These are phyloP conservation scores for Withania somnifera DNA, from an alignment of 305 asterid species.

Conservation along the genomic window DNA sequence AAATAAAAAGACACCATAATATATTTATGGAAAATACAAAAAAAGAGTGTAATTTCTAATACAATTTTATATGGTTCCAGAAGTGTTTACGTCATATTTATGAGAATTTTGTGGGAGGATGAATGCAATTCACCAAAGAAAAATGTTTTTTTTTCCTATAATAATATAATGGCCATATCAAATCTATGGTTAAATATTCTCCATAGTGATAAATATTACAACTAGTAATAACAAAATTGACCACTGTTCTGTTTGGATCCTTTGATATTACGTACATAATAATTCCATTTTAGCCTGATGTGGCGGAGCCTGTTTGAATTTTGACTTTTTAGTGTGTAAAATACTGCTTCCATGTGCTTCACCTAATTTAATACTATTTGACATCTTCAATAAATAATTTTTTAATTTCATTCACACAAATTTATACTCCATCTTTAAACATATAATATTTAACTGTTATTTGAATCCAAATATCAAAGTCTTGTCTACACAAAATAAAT, in stretches of 20 bases:
- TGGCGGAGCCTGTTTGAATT: conserved; percentile 2
- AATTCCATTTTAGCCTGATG: not conserved
- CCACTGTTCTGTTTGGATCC: not conserved
- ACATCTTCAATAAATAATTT: not conserved
- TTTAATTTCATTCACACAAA: not conserved
- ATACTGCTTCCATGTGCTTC: conserved; percentile 2
- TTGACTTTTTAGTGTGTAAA: not conserved
- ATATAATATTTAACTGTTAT: not conserved
- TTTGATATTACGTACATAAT: not conserved
- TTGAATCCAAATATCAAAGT: not conserved
- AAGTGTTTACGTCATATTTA: not conserved
- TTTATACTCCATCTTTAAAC: not conserved
- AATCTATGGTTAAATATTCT: not conserved
- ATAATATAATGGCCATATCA: not conserved
- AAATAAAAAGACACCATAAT: too few relatives aligned
- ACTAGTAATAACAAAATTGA: not conserved
- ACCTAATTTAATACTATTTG: conserved; percentile 8
- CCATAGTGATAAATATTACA: not conserved
- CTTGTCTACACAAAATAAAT: not conserved
- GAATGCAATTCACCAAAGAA: not conserved
- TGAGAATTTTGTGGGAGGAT: not conserved
- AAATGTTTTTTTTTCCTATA: not conserved
- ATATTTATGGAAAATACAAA: not conserved
- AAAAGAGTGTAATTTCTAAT: not conserved
- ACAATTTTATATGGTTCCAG: not conserved